A percentile compares a stretch with the other conserved stretches of the same genome.
Evolutionary conservation across 2,329 filamentous ascomycete genomes (phyloP).

Genomic region (Fusarium neocosmosporiellum): DNA sequence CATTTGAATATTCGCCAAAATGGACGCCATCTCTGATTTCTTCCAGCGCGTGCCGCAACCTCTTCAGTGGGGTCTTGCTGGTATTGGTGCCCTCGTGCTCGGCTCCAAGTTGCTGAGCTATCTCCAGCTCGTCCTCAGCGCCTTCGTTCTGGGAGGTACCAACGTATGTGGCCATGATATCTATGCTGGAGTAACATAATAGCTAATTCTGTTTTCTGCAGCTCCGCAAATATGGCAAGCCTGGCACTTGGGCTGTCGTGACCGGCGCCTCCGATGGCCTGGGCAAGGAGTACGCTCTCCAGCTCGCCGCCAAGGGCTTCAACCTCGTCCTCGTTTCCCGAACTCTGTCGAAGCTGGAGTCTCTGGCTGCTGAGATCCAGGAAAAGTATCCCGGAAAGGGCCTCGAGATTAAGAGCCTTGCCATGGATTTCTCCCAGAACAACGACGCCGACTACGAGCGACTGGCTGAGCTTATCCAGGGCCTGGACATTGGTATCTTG

Average conservation of each 20-base stretch:
- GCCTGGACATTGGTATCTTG: slow-evolving; percentile 84
- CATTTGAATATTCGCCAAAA: slow-evolving; percentile 18
- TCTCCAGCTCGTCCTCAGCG: slow-evolving; percentile 70
- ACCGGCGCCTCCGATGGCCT: slow-evolving; percentile 97
- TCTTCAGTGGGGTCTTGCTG: slow-evolving; percentile 59
- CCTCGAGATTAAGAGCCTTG: slow-evolving; percentile 79
- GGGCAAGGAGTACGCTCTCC: slow-evolving; percentile 93
- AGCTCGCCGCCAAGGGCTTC: slow-evolving; percentile 91
- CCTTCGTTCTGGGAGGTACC: slow-evolving; percentile 74
- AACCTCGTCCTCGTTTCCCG: slow-evolving; percentile 95
- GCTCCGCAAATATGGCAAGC: slow-evolving; percentile 91
- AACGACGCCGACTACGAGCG: slow-evolving; percentile 82
- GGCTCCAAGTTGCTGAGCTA: slow-evolving; percentile 68
- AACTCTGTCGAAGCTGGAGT: slow-evolving; percentile 89
- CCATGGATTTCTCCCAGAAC: slow-evolving; percentile 92
- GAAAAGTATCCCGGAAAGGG: slow-evolving; percentile 70
- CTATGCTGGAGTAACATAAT: not conserved
- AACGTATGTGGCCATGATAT: slow-evolving; percentile 59
- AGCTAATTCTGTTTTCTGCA: slow-evolving; percentile 49
- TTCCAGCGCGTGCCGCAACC: slow-evolving; percentile 55
- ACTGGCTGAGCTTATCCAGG: slow-evolving; percentile 74
- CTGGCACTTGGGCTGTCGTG: slow-evolving; percentile 92
- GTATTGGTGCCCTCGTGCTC: slow-evolving; percentile 69
- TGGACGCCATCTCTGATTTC: slow-evolving; percentile 45
- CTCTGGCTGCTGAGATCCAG: slow-evolving; percentile 80